Conservation (phyloP, 75 land plant genomes). For the Sequoiadendron giganteum region DNA sequence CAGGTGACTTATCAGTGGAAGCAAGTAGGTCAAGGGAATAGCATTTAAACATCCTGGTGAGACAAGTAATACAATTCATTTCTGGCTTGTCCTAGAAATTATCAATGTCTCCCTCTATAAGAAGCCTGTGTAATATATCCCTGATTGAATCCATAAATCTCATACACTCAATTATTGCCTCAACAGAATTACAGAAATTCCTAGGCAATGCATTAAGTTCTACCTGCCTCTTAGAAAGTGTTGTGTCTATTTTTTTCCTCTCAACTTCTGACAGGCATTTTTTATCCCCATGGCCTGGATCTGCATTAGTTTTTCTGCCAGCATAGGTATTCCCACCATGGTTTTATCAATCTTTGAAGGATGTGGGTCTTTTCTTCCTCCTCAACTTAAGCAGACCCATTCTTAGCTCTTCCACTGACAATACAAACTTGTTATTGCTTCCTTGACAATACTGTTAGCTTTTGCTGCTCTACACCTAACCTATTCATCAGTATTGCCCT, state of each 20-base stretch:
- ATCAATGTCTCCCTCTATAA: slow-evolving; percentile 11
- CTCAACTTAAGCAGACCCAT: no score
- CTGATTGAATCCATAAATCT: background rate
- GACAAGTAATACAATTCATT: slow-evolving; percentile 16
- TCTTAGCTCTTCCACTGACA: no score
- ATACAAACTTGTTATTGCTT: no score
- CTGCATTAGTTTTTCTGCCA: slow-evolving; percentile 17
- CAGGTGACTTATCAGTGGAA: background rate
- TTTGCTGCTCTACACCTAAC: no score
- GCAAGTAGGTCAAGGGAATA: slow-evolving; percentile 14
- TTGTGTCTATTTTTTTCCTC: slow-evolving; percentile 10
- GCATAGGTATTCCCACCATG: slow-evolving; percentile 27
- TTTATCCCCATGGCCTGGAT: slow-evolving; percentile 24
- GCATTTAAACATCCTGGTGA: slow-evolving; percentile 9
- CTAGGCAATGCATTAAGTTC: slow-evolving; percentile 12
- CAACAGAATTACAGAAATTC: background rate
- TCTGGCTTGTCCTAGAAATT: slow-evolving; percentile 4
- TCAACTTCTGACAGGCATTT: slow-evolving; percentile 14
- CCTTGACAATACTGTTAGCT: no score
- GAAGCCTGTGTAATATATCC: background rate
- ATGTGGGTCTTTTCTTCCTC: slow-evolving; percentile 10
- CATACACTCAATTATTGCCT: slow-evolving; percentile 14
- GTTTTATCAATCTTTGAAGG: slow-evolving; percentile 7
- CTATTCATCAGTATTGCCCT: no score
- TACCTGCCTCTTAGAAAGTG: slow-evolving; percentile 8